Evolutionary conservation across 2,329 filamentous ascomycete species (phyloP), one percentile per base, ranked within the genome.

Genomic region (Xylaria sp.): DNA sequence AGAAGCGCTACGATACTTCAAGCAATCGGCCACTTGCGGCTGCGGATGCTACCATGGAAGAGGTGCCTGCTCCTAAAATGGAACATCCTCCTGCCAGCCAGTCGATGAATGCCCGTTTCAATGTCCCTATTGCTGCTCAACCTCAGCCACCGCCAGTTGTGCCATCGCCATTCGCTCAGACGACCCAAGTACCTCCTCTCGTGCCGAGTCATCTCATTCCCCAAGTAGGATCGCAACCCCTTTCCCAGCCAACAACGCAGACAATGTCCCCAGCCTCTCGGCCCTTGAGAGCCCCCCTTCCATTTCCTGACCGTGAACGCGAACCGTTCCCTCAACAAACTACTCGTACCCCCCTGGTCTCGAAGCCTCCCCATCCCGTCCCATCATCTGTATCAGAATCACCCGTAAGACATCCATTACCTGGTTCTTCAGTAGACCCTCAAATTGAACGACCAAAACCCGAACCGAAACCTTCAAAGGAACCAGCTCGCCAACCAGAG

Each of bases 1-100:
- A 83, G 54, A 84, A 86, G 70, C 80, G 82, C 56, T 85, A 83
- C 75, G 87, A 86, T 78, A 74, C 77, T 7, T 70, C 77, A 22
- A 73, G 76, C 54, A 81, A 82, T 51, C 80, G 84, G 66, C 81
- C 85, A n/a, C 76, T 86, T 68, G 84, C 82, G 27, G 82, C 84
- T 65, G 80, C 84, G 59, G 85, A 87, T 20, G 73, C 80, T 44
- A 77, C 80, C 31, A 79, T 81, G 56, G 86, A 78, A 67, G 77
- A 88, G 58, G 73, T 79, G n/a, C 71, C 79, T 7, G 76, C 79
- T 42, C 68, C 80, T 55, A 87, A 87, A 75, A 73, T 80, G 59
- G 85, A 87, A 60, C 74, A 79, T 33, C 66, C 72, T 73, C 69
- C 79, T 73, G 65, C 69, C 59, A 71, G 77, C 39, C 83, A 81